These are phyloP conservation scores for Rhizopus stolonifer DNA, from an alignment of 371 early-diverging fungal genomes.

Conservation along the genomic window DNA sequence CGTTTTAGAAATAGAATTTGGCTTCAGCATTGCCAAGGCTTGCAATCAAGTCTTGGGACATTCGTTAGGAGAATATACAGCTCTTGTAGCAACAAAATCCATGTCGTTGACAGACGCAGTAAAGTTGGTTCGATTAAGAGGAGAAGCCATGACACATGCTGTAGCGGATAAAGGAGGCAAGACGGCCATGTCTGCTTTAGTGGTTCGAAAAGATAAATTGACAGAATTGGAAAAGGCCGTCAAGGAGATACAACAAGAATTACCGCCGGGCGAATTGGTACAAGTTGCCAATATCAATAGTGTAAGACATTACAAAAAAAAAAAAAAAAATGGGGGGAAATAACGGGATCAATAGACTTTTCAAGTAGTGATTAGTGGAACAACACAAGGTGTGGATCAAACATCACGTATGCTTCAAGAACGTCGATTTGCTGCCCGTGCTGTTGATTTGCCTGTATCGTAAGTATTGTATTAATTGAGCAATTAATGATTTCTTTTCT, in stretches of 20 bases:
- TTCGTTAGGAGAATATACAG: constrained; percentile 94
- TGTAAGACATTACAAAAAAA: constrained; percentile 33
- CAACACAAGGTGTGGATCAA: constrained; percentile 80
- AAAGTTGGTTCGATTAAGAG: constrained; percentile 80
- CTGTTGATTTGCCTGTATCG: constrained; percentile 90
- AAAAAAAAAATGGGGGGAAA: background rate
- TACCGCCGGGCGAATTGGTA: constrained; percentile 71
- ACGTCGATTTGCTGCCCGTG: constrained; percentile 78
- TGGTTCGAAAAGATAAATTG: constrained; percentile 73
- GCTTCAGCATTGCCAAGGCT: constrained; percentile 69
- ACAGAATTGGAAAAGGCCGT: constrained; percentile 67
- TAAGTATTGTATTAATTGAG: constrained; percentile 38
- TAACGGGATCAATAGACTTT: constrained; percentile 42
- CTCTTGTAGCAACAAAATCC: constrained; percentile 79
- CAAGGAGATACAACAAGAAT: constrained; percentile 57
- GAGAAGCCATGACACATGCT: constrained; percentile 85
- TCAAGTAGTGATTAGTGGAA: constrained; percentile 92
- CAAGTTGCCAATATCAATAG: constrained; percentile 90
- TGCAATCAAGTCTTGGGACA: constrained; percentile 87
- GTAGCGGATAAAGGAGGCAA: constrained; percentile 61
- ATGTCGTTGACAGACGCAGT: constrained; percentile 81
- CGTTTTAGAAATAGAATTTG: constrained; percentile 82
- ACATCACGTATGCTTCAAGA: constrained; percentile 79
- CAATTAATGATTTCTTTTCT: no score
- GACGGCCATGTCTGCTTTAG: constrained; percentile 89